Base-by-base conservation (phyloP, 2,329 filamentous ascomycete genomes). In the Paramyrothecium roridum region DNA sequence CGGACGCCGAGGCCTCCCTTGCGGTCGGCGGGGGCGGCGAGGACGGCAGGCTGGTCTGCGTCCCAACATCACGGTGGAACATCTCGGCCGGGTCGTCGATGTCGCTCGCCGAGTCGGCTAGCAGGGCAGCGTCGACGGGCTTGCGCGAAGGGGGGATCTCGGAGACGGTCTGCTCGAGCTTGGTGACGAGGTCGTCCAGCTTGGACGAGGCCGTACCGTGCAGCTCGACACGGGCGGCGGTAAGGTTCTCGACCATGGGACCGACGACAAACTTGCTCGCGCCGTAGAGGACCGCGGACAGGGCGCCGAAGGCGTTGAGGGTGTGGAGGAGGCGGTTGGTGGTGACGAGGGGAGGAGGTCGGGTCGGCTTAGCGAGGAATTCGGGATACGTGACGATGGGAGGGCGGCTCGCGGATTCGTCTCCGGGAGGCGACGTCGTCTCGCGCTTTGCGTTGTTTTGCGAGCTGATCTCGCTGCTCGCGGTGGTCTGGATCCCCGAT, bases 51-150 rank as follows among this genome's bases (percentile, higher is more conserved):
- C 84, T 86, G 0, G 90, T 95, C 70, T 95, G 90, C 1, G 90
- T 89, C 59, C 89, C 89, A 57, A 91, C 82, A 66, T 95, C 90
- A 48, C 89, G 84, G 70, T 93, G 89, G 72, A 91, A 95, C 58
- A 93, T 82, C 70, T 93, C 90, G 1, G 87, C 86, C 1, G 90
- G 90, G 63, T 88, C 85, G 57, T 82, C 81, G 56, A 74, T 77
- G 23, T 79, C 80, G 64, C 76, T 80, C 50, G 70, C 64, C 47
- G 69, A 63, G 56, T 74, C 75, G 33, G 67, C 68, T 17, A 61
- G 59, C 20, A 59, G 53, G 16, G 58, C 55, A 10, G 54, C 52
- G 26, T 60, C 48, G 10, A 54, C 50, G 13, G 61, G 43, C 47
- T 66, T 62, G 54, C 67, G 64, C 46, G 49, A 30, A 4, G 68